Evolutionary conservation across 768 basidiomycete genomes (phyloP), one percentile per base, ranked within the genome.

Genomic region (Termitomyces sp.): DNA sequence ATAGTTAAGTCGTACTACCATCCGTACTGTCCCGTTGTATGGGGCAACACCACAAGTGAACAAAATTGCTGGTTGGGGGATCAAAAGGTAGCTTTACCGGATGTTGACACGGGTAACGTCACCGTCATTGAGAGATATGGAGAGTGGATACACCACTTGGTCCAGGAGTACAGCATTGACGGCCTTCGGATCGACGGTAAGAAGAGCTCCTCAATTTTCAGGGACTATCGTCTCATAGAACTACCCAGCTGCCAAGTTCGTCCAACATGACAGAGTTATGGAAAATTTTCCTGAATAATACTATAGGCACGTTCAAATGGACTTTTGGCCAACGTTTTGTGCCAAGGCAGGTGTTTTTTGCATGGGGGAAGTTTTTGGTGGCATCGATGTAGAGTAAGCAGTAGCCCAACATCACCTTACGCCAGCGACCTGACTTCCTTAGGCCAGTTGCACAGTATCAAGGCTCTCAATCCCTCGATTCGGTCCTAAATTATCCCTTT

Each of bases 11-110:
- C 82, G 0, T 76, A 83, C 58, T 92, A 88, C 66, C 92, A 94
- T 67, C 77, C 85, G 0, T 93, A 91, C 69, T 93, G 91, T 64
- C 75, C 81, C 15, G 79, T 94, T 35, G 76, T 86, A 53, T 92
- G 79, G 77, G 74, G 72, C 29, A 90, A 94, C 64, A 69, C 73
- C 33, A 88, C 84, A 4, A 84, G 85, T 58, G 79, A 87, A 63
- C 81, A 92, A 69, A 65, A 79, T 38, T 93, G 92, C 68, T 94
- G 92, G 91, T 72, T 94, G 16, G 92, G 93, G 2, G 90, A 94
- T 64, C 71, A 72, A 11, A 78, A 73, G 2, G 87, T 94, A 49
- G 78, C 89, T 22, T 76, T 94, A 0, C 82, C 89, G 0, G 93
- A 95, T 67, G 63, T 94, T 56, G 83, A 94, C 70, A 94, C 91